Percentiles rank a stretch among this genome's conserved stretches.
Evolutionary conservation across 2,329 filamentous ascomycete species (phyloP).

Genomic region (Penicillium sp.): DNA sequence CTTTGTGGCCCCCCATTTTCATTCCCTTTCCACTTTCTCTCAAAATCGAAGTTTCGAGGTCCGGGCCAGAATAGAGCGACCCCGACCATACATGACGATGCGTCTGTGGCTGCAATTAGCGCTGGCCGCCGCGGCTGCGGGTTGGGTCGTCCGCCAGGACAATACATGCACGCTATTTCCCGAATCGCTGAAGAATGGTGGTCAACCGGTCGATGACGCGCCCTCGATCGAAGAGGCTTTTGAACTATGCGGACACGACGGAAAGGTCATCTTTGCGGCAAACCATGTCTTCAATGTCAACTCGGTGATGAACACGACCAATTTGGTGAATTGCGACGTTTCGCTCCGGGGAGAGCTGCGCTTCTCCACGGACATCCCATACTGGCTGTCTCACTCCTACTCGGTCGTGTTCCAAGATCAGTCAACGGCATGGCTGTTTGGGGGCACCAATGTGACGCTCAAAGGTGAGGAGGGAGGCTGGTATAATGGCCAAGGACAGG

Average conservation of each 20-base stretch:
- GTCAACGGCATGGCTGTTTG: conserved; percentile 50
- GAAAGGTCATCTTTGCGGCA: conserved; percentile 9
- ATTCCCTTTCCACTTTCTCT: neutral
- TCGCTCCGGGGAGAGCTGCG: conserved; percentile 22
- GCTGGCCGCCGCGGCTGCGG: conserved; percentile 4
- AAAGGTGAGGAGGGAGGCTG: conserved; percentile 49
- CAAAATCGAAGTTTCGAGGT: neutral
- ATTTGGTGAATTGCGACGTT: conserved; percentile 24
- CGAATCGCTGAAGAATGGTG: conserved; percentile 17
- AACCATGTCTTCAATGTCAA: conserved; percentile 15
- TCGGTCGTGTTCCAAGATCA: conserved; percentile 52
- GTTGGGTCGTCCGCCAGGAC: conserved; percentile 16
- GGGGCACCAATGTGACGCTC: conserved; percentile 48
- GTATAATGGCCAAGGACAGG: conserved; percentile 55
- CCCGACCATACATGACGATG: neutral
- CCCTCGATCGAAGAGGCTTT: conserved; percentile 24
- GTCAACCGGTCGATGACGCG: conserved; percentile 16
- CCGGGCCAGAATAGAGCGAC: neutral
- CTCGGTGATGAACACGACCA: conserved; percentile 16
- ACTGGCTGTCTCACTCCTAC: conserved; percentile 50
- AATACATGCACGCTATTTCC: conserved; percentile 18
- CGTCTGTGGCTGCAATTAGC: conserved; percentile 2
- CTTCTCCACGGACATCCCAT: conserved; percentile 45
- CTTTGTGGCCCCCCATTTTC: too few relatives aligned
- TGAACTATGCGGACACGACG: conserved; percentile 24